These are phyloP conservation scores for Aphanomyces euteiches DNA, from an alignment of 352 stramenopile genomes.

Conservation along the genomic window DNA sequence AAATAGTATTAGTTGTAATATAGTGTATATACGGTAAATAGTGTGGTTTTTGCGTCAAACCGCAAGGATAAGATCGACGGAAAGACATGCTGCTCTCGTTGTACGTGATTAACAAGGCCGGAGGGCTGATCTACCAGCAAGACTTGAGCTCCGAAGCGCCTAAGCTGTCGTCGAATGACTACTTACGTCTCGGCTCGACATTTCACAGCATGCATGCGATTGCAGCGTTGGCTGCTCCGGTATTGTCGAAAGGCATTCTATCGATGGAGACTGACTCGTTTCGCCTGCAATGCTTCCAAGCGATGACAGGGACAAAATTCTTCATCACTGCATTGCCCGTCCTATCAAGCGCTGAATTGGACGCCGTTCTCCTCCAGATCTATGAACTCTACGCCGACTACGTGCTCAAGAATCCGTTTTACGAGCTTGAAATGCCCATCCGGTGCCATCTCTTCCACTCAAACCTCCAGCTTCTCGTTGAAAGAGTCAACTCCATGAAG, in stretches of 20 bases:
- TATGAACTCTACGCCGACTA: slow-evolving; percentile 95
- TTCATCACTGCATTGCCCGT: slow-evolving; percentile 90
- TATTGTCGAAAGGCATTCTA: slow-evolving; percentile 84
- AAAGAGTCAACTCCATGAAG: slow-evolving; percentile 72
- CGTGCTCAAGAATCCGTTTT: slow-evolving; percentile 96
- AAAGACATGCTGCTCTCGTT: slow-evolving; percentile 83
- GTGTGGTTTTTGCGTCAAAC: no score
- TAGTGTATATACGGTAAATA: no score
- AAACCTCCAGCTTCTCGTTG: slow-evolving; percentile 83
- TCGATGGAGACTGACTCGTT: slow-evolving; percentile 90
- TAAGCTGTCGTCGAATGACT: slow-evolving; percentile 88
- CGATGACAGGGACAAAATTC: slow-evolving; percentile 90
- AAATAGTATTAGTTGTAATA: no score
- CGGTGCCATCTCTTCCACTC: slow-evolving; percentile 90
- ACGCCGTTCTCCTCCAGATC: slow-evolving; percentile 78
- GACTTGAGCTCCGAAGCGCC: slow-evolving; percentile 81
- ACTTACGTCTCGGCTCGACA: slow-evolving; percentile 89
- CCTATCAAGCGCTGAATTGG: slow-evolving; percentile 51
- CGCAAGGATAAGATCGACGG: no score
- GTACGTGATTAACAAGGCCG: slow-evolving; percentile 93
- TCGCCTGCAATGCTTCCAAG: slow-evolving; percentile 90
- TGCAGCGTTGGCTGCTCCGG: slow-evolving; percentile 76
- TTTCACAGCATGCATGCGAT: slow-evolving; percentile 94
- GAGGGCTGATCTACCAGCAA: slow-evolving; percentile 91
- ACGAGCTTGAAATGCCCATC: slow-evolving; percentile 94